phyloP scores from a whole-genome alignment of 2,329 filamentous ascomycete genomes.

The Cercospora brassicicola region DNA sequence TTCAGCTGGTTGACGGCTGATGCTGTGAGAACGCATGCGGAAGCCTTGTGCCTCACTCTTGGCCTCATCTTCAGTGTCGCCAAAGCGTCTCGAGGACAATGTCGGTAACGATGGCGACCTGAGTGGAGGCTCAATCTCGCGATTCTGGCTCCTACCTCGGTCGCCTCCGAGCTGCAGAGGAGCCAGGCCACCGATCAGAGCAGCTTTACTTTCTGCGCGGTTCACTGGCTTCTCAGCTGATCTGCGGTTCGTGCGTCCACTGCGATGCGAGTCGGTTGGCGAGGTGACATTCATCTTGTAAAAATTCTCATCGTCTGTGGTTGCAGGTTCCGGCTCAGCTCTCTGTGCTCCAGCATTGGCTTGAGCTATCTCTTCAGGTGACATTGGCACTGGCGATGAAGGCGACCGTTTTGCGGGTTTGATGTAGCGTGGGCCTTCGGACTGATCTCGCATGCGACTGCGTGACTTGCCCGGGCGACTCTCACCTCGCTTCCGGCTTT shows the following conservation, averaged over 20 bases:
- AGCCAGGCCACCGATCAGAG: slow-evolving; percentile 46
- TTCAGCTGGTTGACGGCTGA: slow-evolving; percentile 45
- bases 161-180: slow-evolving; percentile 20
- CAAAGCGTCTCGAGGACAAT: slow-evolving; percentile 59
- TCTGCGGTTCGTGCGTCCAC: slow-evolving; percentile 10
- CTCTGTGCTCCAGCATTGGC: slow-evolving; percentile 25
- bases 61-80: slow-evolving; percentile 58
- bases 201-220: slow-evolving; percentile 7
- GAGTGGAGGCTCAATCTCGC: slow-evolving; percentile 58
- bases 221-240: slow-evolving; percentile 10
- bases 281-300: slow-evolving; percentile 45
- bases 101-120: slow-evolving; percentile 78
- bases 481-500: slow-evolving; percentile 50
- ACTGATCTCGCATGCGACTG: slow-evolving; percentile 51
- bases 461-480: slow-evolving; percentile 39
- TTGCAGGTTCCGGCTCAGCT: slow-evolving; percentile 51
- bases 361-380: slow-evolving; percentile 69
- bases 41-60: slow-evolving; percentile 46
- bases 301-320: slow-evolving; percentile 51
- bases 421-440: slow-evolving; percentile 70
- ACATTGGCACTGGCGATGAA: slow-evolving; percentile 91
- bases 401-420: slow-evolving; percentile 81
- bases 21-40: slow-evolving; percentile 53
- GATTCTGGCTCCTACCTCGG: slow-evolving; percentile 64
- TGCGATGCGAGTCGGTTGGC: slow-evolving; percentile 36